Base-by-base conservation (phyloP, 1,284 basidiomycete genomes). In the Naganishia sp. region DNA sequence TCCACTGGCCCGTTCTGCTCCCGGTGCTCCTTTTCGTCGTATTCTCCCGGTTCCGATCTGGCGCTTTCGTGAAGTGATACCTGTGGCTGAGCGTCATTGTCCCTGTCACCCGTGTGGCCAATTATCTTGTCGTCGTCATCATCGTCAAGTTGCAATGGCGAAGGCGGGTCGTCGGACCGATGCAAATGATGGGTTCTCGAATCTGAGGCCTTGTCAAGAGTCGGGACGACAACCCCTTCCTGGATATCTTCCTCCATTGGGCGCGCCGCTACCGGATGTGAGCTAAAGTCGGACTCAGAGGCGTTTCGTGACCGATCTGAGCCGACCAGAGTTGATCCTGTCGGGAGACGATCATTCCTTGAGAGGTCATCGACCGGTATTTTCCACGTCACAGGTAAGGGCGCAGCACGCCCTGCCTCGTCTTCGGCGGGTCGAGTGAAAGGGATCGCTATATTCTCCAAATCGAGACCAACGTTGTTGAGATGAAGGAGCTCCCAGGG, bases 401-500 rank as follows among this genome's bases (percentile, higher is more conserved):
- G 3, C 41, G 58, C 7, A 46, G 32, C 21, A 32, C 21, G 35
- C 35, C 35, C 35, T 31, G 13, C 50, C 13, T 61, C 25, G 11
- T 51, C 47, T 25, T 47, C 28, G 31, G 23, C 21, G 15, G 49
- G 41, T 3, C 39, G 47, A 15, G 25, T 50, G 21, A 39, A 13
- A 10, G 35, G 52, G 10, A 54, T 6, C 1, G 28, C 10, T 23
- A 57, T 58, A 3, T 23, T 21, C 6, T 65, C 39, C 18, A 51
- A 23, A 21, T 65, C 25, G n/a, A 51, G 55, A 7, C 65, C 57
- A 15, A 43, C 51, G 32, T 32, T 66, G 45, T 56, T 66, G 52
- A 67, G 39, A 17, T 63, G 46, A 23, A 67, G 45, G 25, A 56
- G 31, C 31, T 67, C 66, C 66, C 66, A 67, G 0, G 66, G 66